These are phyloP conservation scores for Eucalyptus coolabah DNA, from an alignment of 345 rosid species.

Conservation along the genomic window DNA sequence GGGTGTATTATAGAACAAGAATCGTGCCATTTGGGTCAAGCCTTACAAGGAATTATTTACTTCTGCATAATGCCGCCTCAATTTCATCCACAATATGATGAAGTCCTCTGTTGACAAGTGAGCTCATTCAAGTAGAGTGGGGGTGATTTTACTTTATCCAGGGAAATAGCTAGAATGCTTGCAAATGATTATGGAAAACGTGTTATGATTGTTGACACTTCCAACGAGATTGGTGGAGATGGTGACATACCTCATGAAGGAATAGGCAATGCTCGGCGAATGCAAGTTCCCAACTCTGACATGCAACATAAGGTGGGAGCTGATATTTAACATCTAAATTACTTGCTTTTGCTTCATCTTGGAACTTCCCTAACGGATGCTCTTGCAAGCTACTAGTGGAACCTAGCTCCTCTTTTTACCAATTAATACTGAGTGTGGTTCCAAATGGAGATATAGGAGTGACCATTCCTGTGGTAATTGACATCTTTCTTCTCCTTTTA, in stretches of 20 bases:
- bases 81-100: neutral
- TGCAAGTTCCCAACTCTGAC: constrained; percentile 88
- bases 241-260: constrained; percentile 96
- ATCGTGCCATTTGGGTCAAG: neutral
- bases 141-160: neutral
- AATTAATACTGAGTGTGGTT: neutral
- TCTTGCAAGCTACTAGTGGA: neutral
- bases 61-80: neutral
- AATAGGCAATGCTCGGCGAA: constrained; percentile 85
- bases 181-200: constrained; percentile 82
- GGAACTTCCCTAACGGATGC: neutral
- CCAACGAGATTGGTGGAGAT: constrained; percentile 97
- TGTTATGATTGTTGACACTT: constrained; percentile 92
- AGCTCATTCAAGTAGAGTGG: neutral
- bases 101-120: neutral
- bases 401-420: neutral
- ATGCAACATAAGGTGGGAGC: constrained; percentile 73
- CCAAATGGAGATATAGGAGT: neutral
- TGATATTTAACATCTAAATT: neutral
- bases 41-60: neutral
- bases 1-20: neutral
- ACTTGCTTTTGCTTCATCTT: neutral
- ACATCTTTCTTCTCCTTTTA: neutral
- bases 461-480: neutral
- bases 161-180: constrained; percentile 89